phyloP scores from a whole-genome alignment of 2,329 filamentous ascomycete species.

The Phaeomoniella chlamydospora region DNA sequence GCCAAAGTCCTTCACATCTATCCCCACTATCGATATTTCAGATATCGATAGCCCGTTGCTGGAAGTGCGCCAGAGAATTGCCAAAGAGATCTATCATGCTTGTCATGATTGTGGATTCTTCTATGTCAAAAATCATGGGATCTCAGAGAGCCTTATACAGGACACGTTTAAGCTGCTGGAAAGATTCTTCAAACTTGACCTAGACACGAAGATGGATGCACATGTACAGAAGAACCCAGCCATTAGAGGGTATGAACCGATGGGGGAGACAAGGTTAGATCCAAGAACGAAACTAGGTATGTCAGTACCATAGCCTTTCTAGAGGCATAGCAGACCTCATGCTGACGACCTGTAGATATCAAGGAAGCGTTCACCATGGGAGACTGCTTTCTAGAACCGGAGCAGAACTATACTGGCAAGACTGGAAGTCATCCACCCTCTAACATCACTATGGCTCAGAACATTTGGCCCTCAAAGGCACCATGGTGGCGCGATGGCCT shows the following conservation, averaged over 20 bases:
- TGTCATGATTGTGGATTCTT: slow-evolving; percentile 10
- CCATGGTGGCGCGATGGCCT: slow-evolving; percentile 19
- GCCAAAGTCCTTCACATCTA: slow-evolving; percentile 15
- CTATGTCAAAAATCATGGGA: slow-evolving; percentile 13
- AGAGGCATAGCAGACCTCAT: no score
- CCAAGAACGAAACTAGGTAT: slow-evolving; percentile 14
- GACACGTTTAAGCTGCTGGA: slow-evolving; percentile 13
- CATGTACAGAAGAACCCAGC: slow-evolving; percentile 21
- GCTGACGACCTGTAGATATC: no score
- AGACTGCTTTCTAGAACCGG: slow-evolving; percentile 20
- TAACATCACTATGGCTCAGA: slow-evolving; percentile 16
- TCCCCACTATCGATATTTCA: slow-evolving; percentile 17
- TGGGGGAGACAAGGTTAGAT: slow-evolving; percentile 18
- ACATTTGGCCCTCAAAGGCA: slow-evolving; percentile 12
- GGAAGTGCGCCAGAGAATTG: slow-evolving; percentile 11
- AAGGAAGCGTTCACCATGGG: slow-evolving; percentile 24
- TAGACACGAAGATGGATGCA: slow-evolving; percentile 18
- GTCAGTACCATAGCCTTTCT: slow-evolving; percentile 3
- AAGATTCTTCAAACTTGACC: slow-evolving; percentile 17
- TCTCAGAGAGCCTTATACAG: slow-evolving; percentile 7
- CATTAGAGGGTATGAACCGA: slow-evolving; percentile 18
- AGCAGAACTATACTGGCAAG: slow-evolving; percentile 18
- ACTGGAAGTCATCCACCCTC: slow-evolving; percentile 12
- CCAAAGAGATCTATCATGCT: slow-evolving; percentile 5
- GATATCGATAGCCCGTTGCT: slow-evolving; percentile 10